Conservation (phyloP, 352 stramenopile genomes). For the Globisporangium cederbergense region DNA sequence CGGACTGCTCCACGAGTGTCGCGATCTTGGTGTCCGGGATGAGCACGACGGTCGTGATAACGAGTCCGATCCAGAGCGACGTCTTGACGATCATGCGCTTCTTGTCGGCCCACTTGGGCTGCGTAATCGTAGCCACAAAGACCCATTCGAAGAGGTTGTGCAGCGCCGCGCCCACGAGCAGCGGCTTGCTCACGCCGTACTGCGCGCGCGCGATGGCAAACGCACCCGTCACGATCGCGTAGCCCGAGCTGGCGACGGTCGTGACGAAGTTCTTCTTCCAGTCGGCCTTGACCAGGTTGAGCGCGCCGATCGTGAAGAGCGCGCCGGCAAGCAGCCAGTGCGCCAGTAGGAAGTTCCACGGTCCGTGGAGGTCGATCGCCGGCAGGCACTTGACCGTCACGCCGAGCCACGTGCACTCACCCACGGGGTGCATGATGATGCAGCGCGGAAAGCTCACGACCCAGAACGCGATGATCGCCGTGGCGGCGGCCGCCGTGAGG, state of each 20-base stretch:
- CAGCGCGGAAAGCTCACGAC: slow-evolving; percentile 18
- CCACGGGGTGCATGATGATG: slow-evolving; percentile 16
- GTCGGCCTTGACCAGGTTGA: slow-evolving; percentile 7
- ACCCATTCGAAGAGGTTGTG: slow-evolving; percentile 20
- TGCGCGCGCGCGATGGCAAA: slow-evolving; percentile 15
- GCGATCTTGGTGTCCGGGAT: slow-evolving; percentile 16
- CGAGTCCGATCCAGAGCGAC: slow-evolving; percentile 9
- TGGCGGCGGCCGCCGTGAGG: slow-evolving; percentile 1
- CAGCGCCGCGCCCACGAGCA: slow-evolving; percentile 15
- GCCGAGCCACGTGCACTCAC: slow-evolving; percentile 15
- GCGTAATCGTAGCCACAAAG: slow-evolving; percentile 13
- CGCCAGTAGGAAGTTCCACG: slow-evolving; percentile 14
- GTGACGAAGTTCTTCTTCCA: slow-evolving; percentile 10
- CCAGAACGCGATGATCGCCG: slow-evolving; percentile 14
- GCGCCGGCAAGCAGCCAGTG: slow-evolving; percentile 18
- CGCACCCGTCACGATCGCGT: slow-evolving; percentile 11
- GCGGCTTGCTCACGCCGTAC: slow-evolving; percentile 13
- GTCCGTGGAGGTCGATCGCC: slow-evolving; percentile 9
- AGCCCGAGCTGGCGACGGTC: slow-evolving; percentile 6
- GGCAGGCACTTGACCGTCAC: slow-evolving; percentile 14
- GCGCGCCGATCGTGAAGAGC: slow-evolving; percentile 12
- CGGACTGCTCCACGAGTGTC: slow-evolving; percentile 13
- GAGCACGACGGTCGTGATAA: slow-evolving; percentile 4
- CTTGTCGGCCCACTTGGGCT: slow-evolving; percentile 2
- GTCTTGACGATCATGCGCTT: slow-evolving; percentile 14